Evolutionary conservation across 1,284 basidiomycete genomes (phyloP).

Genomic region (Boletellus sp.): DNA sequence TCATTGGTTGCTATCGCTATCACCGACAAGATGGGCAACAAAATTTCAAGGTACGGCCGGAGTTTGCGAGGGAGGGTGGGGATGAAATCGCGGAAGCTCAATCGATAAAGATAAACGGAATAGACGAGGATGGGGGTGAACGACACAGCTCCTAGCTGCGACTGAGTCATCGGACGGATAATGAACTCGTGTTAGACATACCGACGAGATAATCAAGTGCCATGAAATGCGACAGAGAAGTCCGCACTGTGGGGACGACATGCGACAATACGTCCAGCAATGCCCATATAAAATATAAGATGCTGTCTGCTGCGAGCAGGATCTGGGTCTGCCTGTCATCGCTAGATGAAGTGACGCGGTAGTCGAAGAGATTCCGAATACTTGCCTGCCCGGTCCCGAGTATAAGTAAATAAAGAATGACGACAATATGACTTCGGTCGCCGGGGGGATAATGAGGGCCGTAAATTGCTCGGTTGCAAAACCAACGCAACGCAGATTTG

Average conservation of each 20-base stretch:
- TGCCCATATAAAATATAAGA: conserved; percentile 55
- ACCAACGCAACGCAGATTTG: conserved; percentile 66
- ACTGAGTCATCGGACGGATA: neutral
- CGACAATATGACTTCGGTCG: conserved; percentile 58
- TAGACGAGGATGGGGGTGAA: conserved; percentile 57
- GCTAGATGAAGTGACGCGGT: neutral
- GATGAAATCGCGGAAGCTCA: conserved; percentile 47
- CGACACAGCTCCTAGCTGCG: conserved; percentile 42
- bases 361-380: conserved; percentile 9
- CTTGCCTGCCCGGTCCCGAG: conserved; percentile 54
- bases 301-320: conserved; percentile 59
- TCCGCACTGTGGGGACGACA: conserved; percentile 47
- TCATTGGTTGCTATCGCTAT: conserved; percentile 53
- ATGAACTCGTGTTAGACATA: conserved; percentile 27
- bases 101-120: conserved; percentile 51
- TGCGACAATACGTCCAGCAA: conserved; percentile 60
- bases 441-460: conserved; percentile 58
- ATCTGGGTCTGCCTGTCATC: conserved; percentile 45
- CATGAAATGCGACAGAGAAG: conserved; percentile 35
- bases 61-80: conserved; percentile 49
- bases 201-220: conserved; percentile 45
- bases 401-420: conserved; percentile 49
- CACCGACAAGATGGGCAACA: conserved; percentile 49
- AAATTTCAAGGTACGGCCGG: conserved; percentile 42
- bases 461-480: conserved; percentile 47